Evolutionary conservation across 805 yeast species (phyloP).

Genomic region (Spathaspora boniae): DNA sequence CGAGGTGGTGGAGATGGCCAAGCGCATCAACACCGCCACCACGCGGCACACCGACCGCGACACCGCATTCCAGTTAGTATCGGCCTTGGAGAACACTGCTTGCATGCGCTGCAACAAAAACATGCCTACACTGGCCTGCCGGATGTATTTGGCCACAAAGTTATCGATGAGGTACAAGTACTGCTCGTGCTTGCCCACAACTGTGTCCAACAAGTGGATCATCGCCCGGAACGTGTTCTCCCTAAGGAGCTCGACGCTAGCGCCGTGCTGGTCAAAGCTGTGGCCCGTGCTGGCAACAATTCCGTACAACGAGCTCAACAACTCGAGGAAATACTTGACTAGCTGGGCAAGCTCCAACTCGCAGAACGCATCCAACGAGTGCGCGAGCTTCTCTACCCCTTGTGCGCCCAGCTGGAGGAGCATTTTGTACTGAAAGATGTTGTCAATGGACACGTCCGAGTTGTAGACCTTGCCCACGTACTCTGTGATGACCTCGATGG

Average conservation of each 20-base stretch:
- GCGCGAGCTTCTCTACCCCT: slow-evolving; percentile 43
- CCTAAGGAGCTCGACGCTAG: slow-evolving; percentile 24
- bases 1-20: slow-evolving; percentile 24
- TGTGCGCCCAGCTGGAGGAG: slow-evolving; percentile 40
- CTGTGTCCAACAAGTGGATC: slow-evolving; percentile 57
- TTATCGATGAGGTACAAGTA: slow-evolving; percentile 55
- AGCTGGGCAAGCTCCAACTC: slow-evolving; percentile 52
- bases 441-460: slow-evolving; percentile 51
- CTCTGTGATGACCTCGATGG: slow-evolving; percentile 52
- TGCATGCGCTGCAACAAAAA: slow-evolving; percentile 46
- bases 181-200: slow-evolving; percentile 64
- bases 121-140: slow-evolving; percentile 50
- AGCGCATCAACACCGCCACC: slow-evolving; percentile 47
- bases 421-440: slow-evolving; percentile 51
- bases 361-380: slow-evolving; percentile 47
- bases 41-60: slow-evolving; percentile 65
- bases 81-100: slow-evolving; percentile 45
- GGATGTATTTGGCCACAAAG: slow-evolving; percentile 34
- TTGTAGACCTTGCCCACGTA: slow-evolving; percentile 70
- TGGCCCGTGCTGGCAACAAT: slow-evolving; percentile 21
- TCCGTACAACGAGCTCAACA: slow-evolving; percentile 37
- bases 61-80: slow-evolving; percentile 55
- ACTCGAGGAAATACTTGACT: slow-evolving; percentile 58
- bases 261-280: slow-evolving; percentile 1
- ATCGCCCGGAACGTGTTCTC: slow-evolving; percentile 50